Evolutionary conservation across 805 yeast genomes (phyloP).

Genomic region (Saccharomyces eubayanus): DNA sequence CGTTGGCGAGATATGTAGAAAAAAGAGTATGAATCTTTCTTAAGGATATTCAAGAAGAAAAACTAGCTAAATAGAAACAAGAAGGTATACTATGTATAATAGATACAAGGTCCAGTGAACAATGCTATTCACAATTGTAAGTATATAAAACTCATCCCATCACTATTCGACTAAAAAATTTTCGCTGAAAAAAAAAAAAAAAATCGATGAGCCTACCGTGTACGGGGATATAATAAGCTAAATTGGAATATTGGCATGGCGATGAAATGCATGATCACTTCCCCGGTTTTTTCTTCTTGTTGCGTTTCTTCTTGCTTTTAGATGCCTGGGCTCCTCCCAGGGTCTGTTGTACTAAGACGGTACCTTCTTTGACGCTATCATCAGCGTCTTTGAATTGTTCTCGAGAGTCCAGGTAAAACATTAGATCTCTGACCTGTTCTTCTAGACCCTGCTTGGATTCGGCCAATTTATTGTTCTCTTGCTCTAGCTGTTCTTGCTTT

Average conservation of each 20-base stretch:
- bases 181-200: slow-evolving; percentile 2
- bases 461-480: slow-evolving; percentile 30
- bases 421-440: slow-evolving; percentile 65
- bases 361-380: slow-evolving; percentile 67
- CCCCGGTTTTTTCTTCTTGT: slow-evolving; percentile 10
- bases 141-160: not conserved
- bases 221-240: not conserved
- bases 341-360: slow-evolving; percentile 38
- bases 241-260: not conserved
- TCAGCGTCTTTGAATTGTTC: slow-evolving; percentile 64
- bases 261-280: not conserved
- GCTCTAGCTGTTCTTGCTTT: slow-evolving; percentile 33
- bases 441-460: slow-evolving; percentile 40
- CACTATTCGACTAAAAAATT: slow-evolving; percentile 1
- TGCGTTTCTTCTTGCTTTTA: slow-evolving; percentile 13
- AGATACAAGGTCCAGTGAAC: not conserved
- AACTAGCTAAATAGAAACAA: not conserved
- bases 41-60: not conserved
- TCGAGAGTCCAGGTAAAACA: slow-evolving; percentile 71
- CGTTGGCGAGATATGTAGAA: not conserved
- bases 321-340: not conserved
- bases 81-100: not conserved
- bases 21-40: not conserved
- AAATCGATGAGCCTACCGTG: not conserved
- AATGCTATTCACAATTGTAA: not conserved